Conservation (phyloP, 1,284 basidiomycete species). For the Blastosporella zonata region DNA sequence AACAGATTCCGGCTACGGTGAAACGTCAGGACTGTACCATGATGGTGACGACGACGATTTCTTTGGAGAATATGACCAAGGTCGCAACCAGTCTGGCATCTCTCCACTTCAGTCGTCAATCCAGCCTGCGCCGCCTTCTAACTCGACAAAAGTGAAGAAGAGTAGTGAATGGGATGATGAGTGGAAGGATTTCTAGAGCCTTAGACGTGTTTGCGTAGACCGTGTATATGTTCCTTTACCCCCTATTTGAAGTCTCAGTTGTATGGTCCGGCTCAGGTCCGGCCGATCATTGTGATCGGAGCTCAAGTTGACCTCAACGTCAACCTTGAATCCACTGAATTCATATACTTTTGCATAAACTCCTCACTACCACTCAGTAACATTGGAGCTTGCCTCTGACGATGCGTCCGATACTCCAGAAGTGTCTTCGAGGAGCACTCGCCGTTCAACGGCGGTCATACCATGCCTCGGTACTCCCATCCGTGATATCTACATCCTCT, state of each 20-base stretch:
- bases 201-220: background rate
- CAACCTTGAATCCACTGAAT: conserved; percentile 4
- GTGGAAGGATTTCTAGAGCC: conserved; percentile 71
- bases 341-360: conserved; percentile 3
- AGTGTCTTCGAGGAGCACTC: conserved; percentile 21
- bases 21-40: conserved; percentile 56
- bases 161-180: conserved; percentile 65
- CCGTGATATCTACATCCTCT: conserved; percentile 61
- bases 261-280: too few species aligned
- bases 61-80: conserved; percentile 49
- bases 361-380: background rate
- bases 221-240: background rate
- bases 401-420: conserved; percentile 26
- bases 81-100: conserved; percentile 21
- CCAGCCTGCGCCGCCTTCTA: conserved; percentile 20
- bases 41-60: conserved; percentile 54
- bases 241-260: too few species aligned
- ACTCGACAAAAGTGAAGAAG: conserved; percentile 33
- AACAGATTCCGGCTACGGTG: conserved; percentile 43
- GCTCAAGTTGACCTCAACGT: conserved; percentile 14
- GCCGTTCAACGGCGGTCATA: conserved; percentile 33
- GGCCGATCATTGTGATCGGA: conserved; percentile 29
- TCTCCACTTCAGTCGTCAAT: conserved; percentile 14
- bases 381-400: background rate
- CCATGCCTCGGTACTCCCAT: conserved; percentile 73